Evolutionary conservation across 768 basidiomycete genomes (phyloP).

Genomic region (Amanita subjunquillea): DNA sequence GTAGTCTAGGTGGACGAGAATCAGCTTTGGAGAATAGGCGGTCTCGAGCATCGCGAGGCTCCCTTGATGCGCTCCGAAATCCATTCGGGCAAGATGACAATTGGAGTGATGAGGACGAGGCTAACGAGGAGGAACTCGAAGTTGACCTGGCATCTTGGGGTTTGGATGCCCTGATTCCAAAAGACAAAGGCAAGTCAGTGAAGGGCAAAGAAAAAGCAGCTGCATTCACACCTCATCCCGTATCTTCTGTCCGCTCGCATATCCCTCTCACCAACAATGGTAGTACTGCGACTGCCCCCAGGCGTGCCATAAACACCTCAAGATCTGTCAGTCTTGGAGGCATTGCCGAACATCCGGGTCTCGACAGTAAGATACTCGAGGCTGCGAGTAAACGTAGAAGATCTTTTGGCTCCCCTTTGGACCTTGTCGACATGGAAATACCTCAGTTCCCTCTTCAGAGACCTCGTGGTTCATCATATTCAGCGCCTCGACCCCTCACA

Average conservation of each 20-base stretch:
- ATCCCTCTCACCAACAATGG: constrained; percentile 33
- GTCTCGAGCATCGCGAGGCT: constrained; percentile 45
- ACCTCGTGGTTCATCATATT: constrained; percentile 41
- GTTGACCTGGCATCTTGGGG: constrained; percentile 83
- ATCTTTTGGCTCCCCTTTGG: constrained; percentile 49
- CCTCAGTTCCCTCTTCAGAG: constrained; percentile 30
- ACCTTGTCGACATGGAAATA: constrained; percentile 37
- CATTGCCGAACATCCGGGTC: not conserved
- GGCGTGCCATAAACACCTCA: constrained; percentile 30
- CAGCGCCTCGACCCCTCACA: constrained; percentile 29
- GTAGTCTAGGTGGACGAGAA: constrained; percentile 32
- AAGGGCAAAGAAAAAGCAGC: constrained; percentile 34
- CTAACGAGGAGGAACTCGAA: constrained; percentile 48
- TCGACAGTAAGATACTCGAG: not conserved
- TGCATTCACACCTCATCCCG: constrained; percentile 25
- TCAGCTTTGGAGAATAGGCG: constrained; percentile 37
- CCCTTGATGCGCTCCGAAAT: constrained; percentile 58
- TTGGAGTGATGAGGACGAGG: constrained; percentile 43
- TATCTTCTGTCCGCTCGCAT: constrained; percentile 31
- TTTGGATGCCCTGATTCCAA: constrained; percentile 64
- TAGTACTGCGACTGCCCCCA: constrained; percentile 17
- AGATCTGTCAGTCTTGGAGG: constrained; percentile 57
- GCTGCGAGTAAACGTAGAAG: constrained; percentile 31
- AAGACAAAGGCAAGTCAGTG: constrained; percentile 42
- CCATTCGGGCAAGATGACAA: constrained; percentile 63